Conservation (phyloP, 2,329 filamentous ascomycete species). For the Xylariaceae sp. region DNA sequence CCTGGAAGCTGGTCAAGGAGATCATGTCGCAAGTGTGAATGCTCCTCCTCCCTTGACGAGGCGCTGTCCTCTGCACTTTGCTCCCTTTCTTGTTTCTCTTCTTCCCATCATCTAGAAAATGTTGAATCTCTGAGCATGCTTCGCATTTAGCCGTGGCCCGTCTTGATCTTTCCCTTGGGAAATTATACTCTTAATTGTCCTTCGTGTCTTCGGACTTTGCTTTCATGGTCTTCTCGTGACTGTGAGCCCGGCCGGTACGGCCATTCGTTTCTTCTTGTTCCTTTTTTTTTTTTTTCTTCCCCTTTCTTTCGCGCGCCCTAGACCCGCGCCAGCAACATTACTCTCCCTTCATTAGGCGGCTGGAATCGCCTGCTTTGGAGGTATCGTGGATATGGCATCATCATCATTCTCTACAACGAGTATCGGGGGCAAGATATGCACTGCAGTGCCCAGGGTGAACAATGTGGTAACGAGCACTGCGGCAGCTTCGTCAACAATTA, state of each 20-base stretch:
- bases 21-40: constrained; percentile 9
- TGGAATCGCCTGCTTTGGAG: constrained; percentile 39
- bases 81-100: constrained; percentile 20
- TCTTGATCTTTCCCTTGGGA: constrained; percentile 15
- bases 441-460: constrained; percentile 43
- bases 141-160: constrained; percentile 18
- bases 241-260: constrained; percentile 37
- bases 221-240: constrained; percentile 40
- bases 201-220: constrained; percentile 20
- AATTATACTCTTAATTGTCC: constrained; percentile 16
- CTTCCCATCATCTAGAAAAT: constrained; percentile 16
- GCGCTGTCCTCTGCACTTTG: constrained; percentile 3
- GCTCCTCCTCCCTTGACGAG: constrained; percentile 12
- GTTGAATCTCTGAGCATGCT: constrained; percentile 13
- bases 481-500: constrained; percentile 7
- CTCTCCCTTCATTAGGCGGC: constrained; percentile 33
- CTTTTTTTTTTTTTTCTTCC: constrained; percentile 29
- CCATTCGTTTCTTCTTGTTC: constrained; percentile 32
- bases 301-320: constrained; percentile 27
- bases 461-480: constrained; percentile 17
- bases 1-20: constrained; percentile 5
- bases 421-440: constrained; percentile 50
- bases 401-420: constrained; percentile 48
- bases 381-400: constrained; percentile 38
- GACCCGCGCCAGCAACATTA: constrained; percentile 21